Base-by-base conservation (phyloP, 805 yeast genomes). In the Pichia gijzeniarum region DNA sequence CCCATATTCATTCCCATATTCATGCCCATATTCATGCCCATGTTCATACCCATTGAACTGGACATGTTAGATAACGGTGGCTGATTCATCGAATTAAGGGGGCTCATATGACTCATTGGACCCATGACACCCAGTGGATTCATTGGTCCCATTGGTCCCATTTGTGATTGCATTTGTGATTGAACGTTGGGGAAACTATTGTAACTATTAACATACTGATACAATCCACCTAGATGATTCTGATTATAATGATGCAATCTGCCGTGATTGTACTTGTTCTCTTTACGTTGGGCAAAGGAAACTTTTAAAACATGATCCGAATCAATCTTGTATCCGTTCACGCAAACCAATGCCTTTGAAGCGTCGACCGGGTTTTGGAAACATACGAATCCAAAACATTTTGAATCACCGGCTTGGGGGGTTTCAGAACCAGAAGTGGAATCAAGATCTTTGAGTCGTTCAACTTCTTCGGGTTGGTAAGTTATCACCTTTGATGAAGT, bases 311-410 rank as follows among this genome's bases (percentile, higher is more conserved):
- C 39, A 47, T 58, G 59, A 12, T 52, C 41, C 16, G 53, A 52
- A 42, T 55, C 59, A 17, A 77, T 58, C 48, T 69, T 72, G 53
- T 67, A 67, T 51, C 80, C 82, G 60, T 74, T 75, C 76, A 76
- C 81, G 43, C 73, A 80, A 38, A 76, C 74, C 45, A 83, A 77
- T 14, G 95, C 91, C 55, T 72, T 69, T 40, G 78, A 74, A 7
- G 95, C 93, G 57, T 80, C 76, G 40, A 76, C 67, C 45, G 85
- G 82, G 50, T 67, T 68, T 55, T 77, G 79, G 59, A 74, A 86
- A 64, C 88, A 84, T 44, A 85, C 86, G 67, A 86, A 86, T 38
- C 93, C 95, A 59, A 82, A 86, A 18, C 93, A 90, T 59, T 80
- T 77, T 19, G 91, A 82, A 48, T 69, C 69, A 2, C 60, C 59